A percentile compares a stretch with the other conserved stretches of the same genome.
phyloP scores from a whole-genome alignment of 2,329 filamentous ascomycete genomes.

The Chaetomium sp. region DNA sequence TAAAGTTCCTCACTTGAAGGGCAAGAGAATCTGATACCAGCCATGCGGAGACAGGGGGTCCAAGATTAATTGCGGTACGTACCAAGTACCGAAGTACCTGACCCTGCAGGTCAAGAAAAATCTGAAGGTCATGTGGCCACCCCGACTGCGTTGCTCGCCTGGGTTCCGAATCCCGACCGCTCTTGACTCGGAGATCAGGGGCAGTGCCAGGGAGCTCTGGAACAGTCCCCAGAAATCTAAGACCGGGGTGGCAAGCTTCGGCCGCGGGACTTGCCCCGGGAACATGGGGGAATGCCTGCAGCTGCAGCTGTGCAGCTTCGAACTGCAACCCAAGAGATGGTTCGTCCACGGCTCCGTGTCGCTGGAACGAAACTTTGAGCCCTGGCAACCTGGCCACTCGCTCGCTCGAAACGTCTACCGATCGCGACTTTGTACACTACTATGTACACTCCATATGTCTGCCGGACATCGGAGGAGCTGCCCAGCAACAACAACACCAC shows the following conservation, averaged over 20 bases:
- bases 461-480: too few relatives aligned
- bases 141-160: not conserved
- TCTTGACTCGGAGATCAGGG: constrained; percentile 7
- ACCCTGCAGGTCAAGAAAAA: constrained; percentile 3
- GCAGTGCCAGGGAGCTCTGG: constrained; percentile 3
- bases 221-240: constrained; percentile 2
- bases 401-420: too few relatives aligned
- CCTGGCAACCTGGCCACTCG: too few relatives aligned
- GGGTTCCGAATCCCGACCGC: constrained; percentile 10
- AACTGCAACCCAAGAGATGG: not conserved
- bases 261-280: constrained; percentile 5
- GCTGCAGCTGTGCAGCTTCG: too few relatives aligned
- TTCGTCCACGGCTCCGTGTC: not conserved
- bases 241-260: constrained; percentile 9
- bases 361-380: too few relatives aligned
- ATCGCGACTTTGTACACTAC: too few relatives aligned
- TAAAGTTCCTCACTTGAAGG: too few relatives aligned
- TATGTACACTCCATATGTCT: too few relatives aligned
- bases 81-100: not conserved
- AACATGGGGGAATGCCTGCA: not conserved
- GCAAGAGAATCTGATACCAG: too few relatives aligned
- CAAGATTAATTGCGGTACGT: not conserved
- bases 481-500: too few relatives aligned
- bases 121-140: constrained; percentile 12
- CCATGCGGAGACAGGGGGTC: too few relatives aligned